Base-by-base conservation (phyloP, 2,329 filamentous ascomycete genomes). In the Mollisiaceae sp. region DNA sequence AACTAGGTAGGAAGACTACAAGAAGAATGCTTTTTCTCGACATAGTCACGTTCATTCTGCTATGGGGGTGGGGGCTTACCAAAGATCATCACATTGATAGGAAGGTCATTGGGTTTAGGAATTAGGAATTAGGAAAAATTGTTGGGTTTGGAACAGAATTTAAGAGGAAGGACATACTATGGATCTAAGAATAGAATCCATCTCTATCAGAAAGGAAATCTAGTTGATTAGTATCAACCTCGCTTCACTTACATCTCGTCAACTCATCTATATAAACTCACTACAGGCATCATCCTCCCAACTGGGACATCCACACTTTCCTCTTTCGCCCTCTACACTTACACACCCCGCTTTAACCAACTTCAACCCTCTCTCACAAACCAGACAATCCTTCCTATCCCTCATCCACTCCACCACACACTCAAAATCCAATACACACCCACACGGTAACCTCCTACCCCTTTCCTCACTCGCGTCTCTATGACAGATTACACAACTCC, bases 361-460 rank as follows among this genome's bases (percentile, higher is more conserved):
- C 57, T n/a, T 47, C 15, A 59, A 59, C 11, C 3, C 57, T 11
- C 18, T 32, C 38, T n/a, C 39, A 35, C 57, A 59, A 20, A 27
- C 12, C 18, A 39, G 38, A 32, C 57, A 59, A 14, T 47, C 22
- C 39, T 59, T 59, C 39, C 57, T 45, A 5, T n/a, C 57, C 41
- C 39, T 45, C 22, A 59, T 45, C 38, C 57, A 59, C 22, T 24
- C 22, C 39, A n/a, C 39, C n/a, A 59, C 22, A n/a, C 57, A 59
- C 38, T 47, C 32, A 20, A 59, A 59, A 47, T 47, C 22, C 41
- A 59, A 45, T 3, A 59, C 57, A 47, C 57, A 59, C 39, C 57
- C 57, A 59, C 57, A 59, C 4, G 57, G 57, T 6, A 59, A 45
- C n/a, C 22, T 45, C 22, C 57, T 45, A 43, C 36, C 35, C 38